Evolutionary conservation across 2,329 filamentous ascomycete genomes (phyloP).

Genomic region (Botrytis cinerea): DNA sequence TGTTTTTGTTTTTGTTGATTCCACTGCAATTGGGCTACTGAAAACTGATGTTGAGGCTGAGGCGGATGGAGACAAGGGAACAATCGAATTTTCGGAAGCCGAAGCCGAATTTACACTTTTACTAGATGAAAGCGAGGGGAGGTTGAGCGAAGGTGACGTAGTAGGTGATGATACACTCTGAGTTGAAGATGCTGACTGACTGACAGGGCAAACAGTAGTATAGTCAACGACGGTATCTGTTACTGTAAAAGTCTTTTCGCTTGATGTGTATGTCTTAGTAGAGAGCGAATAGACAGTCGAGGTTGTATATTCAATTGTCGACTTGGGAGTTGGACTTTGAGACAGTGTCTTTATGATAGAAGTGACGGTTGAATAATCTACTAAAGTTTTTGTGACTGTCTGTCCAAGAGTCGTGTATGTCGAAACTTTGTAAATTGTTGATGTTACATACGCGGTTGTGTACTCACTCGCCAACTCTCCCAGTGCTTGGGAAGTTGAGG

Average conservation of each 20-base stretch:
- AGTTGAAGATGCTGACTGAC: background rate
- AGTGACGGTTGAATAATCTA: background rate
- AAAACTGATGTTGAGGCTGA: background rate
- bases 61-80: background rate
- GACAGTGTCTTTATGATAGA: background rate
- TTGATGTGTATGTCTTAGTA: background rate
- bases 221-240: constrained; percentile 2
- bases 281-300: background rate
- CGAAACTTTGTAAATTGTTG: background rate
- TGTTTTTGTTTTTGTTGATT: background rate
- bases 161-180: background rate
- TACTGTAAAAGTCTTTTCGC: background rate
- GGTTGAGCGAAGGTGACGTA: background rate
- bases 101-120: background rate
- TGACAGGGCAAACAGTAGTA: background rate
- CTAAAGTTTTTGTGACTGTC: background rate
- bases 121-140: background rate
- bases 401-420: constrained; percentile 1
- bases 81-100: background rate
- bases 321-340: background rate
- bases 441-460: background rate
- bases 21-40: background rate
- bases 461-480: background rate
- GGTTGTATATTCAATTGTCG: background rate
- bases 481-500: background rate